phyloP scores from a whole-genome alignment of 257 asterid species.

The Primulina tabacum region DNA sequence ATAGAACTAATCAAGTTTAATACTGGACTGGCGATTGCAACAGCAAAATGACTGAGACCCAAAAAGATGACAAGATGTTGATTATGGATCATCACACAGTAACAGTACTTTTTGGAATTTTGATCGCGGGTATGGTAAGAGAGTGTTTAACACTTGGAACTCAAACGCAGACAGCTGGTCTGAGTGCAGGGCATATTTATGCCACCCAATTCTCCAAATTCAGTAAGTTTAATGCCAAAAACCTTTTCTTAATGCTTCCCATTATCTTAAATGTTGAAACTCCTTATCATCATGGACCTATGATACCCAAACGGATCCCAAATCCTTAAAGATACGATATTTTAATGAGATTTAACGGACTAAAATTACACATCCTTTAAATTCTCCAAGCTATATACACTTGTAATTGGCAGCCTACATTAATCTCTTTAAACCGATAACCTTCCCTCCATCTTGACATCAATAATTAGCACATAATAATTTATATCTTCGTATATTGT shows the following conservation, averaged over 20 bases:
- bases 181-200: slow-evolving; percentile 8
- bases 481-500: slow-evolving; percentile 5
- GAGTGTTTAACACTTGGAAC: too few species aligned
- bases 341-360: background rate
- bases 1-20: too few species aligned
- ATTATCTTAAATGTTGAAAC: background rate
- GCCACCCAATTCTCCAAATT: background rate
- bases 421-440: slow-evolving; percentile 12
- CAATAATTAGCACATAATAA: slow-evolving; percentile 1
- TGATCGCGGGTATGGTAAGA: too few species aligned
- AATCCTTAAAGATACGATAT: background rate
- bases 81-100: too few species aligned
- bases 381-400: background rate
- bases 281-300: slow-evolving; percentile 10
- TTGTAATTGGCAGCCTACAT: slow-evolving; percentile 7
- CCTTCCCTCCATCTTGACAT: slow-evolving; percentile 10
- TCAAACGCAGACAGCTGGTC: background rate
- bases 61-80: too few species aligned
- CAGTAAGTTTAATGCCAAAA: slow-evolving; percentile 10
- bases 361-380: slow-evolving; percentile 12
- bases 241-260: background rate
- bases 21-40: too few species aligned
- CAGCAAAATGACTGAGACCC: too few species aligned
- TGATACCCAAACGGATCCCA: slow-evolving; percentile 11
- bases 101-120: too few species aligned